Conservation (phyloP, 176 grass and related monocot genomes). For the Canna indica region DNA sequence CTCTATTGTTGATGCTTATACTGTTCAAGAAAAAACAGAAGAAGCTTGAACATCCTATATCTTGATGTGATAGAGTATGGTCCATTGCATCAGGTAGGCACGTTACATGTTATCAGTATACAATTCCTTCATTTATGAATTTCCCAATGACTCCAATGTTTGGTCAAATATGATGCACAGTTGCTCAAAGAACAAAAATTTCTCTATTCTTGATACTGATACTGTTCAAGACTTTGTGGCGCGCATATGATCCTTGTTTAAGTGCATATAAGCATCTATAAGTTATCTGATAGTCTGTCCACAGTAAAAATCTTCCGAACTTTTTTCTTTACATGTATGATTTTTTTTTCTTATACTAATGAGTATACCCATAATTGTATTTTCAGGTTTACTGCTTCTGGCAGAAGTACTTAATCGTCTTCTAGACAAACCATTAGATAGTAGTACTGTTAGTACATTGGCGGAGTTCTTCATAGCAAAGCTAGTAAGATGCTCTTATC, state of each 20-base stretch:
- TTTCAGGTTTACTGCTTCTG: constrained; percentile 62
- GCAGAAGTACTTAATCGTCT: constrained; percentile 57
- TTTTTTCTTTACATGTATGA: background rate
- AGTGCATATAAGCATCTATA: background rate
- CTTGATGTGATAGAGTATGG: too few relatives aligned
- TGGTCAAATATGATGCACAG: too few relatives aligned
- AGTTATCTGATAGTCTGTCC: background rate
- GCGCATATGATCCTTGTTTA: background rate
- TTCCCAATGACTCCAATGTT: too few relatives aligned
- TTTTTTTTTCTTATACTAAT: constrained; percentile 1
- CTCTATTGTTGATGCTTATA: too few relatives aligned
- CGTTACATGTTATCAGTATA: too few relatives aligned
- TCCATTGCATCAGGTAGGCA: too few relatives aligned
- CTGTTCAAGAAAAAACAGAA: too few relatives aligned
- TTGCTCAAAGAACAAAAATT: background rate
- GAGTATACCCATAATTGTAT: constrained; percentile 16
- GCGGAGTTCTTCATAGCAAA: constrained; percentile 86
- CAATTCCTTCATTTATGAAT: too few relatives aligned
- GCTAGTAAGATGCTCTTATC: constrained; percentile 52
- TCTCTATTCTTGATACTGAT: too few relatives aligned
- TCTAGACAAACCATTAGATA: constrained; percentile 51
- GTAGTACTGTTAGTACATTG: constrained; percentile 45
- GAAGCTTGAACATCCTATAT: too few relatives aligned
- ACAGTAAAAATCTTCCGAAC: background rate
- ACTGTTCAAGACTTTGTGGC: too few relatives aligned